A percentile compares a stretch with the other conserved stretches of the same genome.
These are phyloP conservation scores for Saturnispora zaruensis DNA, from an alignment of 805 yeast genomes.

Conservation along the genomic window DNA sequence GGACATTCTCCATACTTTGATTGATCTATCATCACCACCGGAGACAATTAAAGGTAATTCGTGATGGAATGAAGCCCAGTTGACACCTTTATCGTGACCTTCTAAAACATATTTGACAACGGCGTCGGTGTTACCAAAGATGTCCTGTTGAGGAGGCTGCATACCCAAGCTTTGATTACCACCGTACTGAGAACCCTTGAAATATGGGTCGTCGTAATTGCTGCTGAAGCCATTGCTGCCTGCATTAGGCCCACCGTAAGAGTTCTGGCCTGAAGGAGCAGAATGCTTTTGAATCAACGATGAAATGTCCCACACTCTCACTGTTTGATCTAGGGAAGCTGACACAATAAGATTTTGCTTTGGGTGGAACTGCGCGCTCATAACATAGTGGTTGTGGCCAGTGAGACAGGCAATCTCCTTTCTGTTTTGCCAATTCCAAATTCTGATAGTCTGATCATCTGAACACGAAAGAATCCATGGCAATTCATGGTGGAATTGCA, in stretches of 20 bases:
- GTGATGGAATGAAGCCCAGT: conserved; percentile 98
- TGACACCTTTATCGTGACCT: conserved; percentile 98
- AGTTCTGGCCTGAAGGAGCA: conserved; percentile 19
- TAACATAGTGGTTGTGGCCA: conserved; percentile 96
- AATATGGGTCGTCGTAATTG: conserved; percentile 34
- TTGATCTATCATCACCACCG: conserved; percentile 92
- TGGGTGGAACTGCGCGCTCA: conserved; percentile 98
- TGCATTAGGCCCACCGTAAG: conserved; percentile 11
- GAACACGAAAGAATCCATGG: conserved; percentile 97
- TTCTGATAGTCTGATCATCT: conserved; percentile 96
- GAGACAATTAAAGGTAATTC: conserved; percentile 90
- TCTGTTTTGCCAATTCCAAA: conserved; percentile 99
- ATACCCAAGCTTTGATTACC: not conserved
- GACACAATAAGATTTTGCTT: conserved; percentile 89
- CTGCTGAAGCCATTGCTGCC: not conserved
- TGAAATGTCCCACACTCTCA: conserved; percentile 96
- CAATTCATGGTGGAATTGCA: conserved; percentile 86
- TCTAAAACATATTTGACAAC: conserved; percentile 91
- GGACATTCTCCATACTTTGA: conserved; percentile 95
- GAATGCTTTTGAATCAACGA: conserved; percentile 93
- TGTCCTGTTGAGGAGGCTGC: conserved; percentile 77
- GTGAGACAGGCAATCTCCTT: conserved; percentile 95
- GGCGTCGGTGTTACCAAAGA: conserved; percentile 90
- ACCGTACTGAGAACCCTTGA: conserved; percentile 31
- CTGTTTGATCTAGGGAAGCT: conserved; percentile 96